A percentile compares a stretch with the other conserved stretches of the same genome.
Conservation (phyloP, 176 grass and related monocot species). For the Phragmites australis region DNA sequence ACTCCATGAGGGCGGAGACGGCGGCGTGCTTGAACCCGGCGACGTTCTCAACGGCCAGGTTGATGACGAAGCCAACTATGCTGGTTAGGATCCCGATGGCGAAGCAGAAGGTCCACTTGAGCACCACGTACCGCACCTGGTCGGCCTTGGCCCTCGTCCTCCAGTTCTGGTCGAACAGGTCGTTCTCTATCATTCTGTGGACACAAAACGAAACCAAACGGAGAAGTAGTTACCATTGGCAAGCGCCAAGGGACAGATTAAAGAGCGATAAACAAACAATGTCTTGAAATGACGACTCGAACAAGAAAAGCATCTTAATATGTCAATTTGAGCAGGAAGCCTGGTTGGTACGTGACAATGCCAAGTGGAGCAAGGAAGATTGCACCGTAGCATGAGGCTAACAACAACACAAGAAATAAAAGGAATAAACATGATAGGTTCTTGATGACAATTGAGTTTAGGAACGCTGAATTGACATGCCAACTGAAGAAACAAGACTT, state of each 20-base stretch:
- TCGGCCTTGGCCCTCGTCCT: constrained; percentile 54
- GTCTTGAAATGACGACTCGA: not conserved
- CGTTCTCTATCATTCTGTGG: constrained; percentile 81
- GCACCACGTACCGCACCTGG: constrained; percentile 67
- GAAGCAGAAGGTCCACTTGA: constrained; percentile 95
- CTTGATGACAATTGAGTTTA: not conserved
- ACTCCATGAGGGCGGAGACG: constrained; percentile 70
- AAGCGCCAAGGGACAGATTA: not conserved
- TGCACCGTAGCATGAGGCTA: not conserved
- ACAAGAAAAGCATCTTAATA: not conserved
- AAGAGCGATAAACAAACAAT: not conserved
- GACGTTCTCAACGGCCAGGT: constrained; percentile 91
- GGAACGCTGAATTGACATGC: not conserved
- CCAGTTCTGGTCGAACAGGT: constrained; percentile 95
- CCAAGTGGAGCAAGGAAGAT: not conserved
- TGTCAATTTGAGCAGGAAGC: not conserved
- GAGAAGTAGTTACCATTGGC: not conserved
- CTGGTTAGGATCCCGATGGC: constrained; percentile 64
- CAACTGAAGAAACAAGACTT: not conserved
- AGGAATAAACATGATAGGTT: not conserved
- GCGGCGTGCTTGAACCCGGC: constrained; percentile 66
- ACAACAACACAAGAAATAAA: not conserved
- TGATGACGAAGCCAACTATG: constrained; percentile 79
- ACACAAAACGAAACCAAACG: not conserved
- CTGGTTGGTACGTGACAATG: not conserved